Percentiles rank a stretch among this genome's conserved stretches.
Conservation (phyloP, 139 green algal genomes). For the Micromonas pusilla region DNA sequence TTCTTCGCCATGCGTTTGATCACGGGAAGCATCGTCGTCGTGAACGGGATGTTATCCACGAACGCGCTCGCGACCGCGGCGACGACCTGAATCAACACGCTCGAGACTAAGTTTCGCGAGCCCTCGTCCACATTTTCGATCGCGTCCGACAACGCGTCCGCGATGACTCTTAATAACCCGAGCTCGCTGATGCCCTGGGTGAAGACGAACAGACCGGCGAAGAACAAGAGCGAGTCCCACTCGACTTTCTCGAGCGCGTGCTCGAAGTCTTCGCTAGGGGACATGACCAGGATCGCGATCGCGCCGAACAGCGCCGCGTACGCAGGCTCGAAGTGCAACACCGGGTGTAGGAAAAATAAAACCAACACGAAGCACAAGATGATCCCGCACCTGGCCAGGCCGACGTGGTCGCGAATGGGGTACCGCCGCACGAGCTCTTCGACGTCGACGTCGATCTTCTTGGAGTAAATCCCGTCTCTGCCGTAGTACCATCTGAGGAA, state of each 20-base stretch:
- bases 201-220: slow-evolving; percentile 46
- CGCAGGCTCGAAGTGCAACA: slow-evolving; percentile 48
- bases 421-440: slow-evolving; percentile 23
- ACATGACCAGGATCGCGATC: slow-evolving; percentile 36
- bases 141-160: slow-evolving; percentile 21
- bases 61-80: slow-evolving; percentile 36
- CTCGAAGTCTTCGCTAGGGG: slow-evolving; percentile 23
- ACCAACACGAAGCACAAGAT: slow-evolving; percentile 44
- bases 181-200: slow-evolving; percentile 39
- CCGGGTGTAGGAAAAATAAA: slow-evolving; percentile 52
- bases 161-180: slow-evolving; percentile 29
- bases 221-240: slow-evolving; percentile 51
- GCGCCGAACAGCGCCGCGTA: slow-evolving; percentile 50
- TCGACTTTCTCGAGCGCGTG: slow-evolving; percentile 43
- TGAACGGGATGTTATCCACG: slow-evolving; percentile 52
- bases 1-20: slow-evolving; percentile 39
- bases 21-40: slow-evolving; percentile 45
- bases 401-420: slow-evolving; percentile 15
- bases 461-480: not conserved
- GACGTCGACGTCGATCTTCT: slow-evolving; percentile 28
- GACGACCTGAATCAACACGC: slow-evolving; percentile 40
- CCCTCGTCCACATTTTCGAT: slow-evolving; percentile 31
- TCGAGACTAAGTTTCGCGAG: slow-evolving; percentile 32
- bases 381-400: slow-evolving; percentile 41
- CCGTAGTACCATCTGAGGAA: slow-evolving; percentile 38